Evolutionary conservation across 1,284 basidiomycete genomes (phyloP), one percentile per base, ranked within the genome.

Genomic region (Sanghuangporus baumii): DNA sequence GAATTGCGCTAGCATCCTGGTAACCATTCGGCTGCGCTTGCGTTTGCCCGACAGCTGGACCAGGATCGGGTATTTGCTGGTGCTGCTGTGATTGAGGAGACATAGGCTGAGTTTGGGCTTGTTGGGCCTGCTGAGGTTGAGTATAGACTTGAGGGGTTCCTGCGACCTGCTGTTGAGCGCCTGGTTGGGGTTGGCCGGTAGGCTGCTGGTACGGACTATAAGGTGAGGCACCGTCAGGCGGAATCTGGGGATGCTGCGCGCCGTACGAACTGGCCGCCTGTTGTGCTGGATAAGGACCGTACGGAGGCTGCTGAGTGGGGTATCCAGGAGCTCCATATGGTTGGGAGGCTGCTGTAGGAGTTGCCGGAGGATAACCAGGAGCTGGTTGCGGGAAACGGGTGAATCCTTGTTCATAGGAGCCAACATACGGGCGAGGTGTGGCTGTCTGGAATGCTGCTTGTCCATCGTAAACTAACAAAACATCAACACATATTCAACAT

Each of bases 321-420:
- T 70, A 71, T 47, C 68, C 68, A 34, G 73, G 76, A 52, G 76
- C 75, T 16, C 43, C 66, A 57, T 76, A 75, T 23, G 67, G 70
- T 20, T 66, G 71, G 23, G 55, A 37, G 26, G 47, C 57, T 23
- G 69, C 62, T n/a, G 69, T 75, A 0, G 74, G 65, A 9, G 66
- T 64, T 37, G 74, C 71, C 16, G 71, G 65, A 11, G 74, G 59
- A 31, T 74, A 71, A 1, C 74, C 67, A 31, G 79, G 74, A 62
- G 69, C 76, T 34, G 78, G 74, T 59, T 81, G 81, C 16, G 64
- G 64, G 52, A 59, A 65, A 31, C 50, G 47, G 3, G 80, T 80
- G 68, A 83, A 84, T 3, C 73, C 70, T 70, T 78, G 71, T 7
- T 68, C 66, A 52, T 76, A 73, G 54, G 73, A 74, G 18, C 47